Evolutionary conservation across 805 yeast species (phyloP).

Genomic region (Cyberlindnera galapagoensis): DNA sequence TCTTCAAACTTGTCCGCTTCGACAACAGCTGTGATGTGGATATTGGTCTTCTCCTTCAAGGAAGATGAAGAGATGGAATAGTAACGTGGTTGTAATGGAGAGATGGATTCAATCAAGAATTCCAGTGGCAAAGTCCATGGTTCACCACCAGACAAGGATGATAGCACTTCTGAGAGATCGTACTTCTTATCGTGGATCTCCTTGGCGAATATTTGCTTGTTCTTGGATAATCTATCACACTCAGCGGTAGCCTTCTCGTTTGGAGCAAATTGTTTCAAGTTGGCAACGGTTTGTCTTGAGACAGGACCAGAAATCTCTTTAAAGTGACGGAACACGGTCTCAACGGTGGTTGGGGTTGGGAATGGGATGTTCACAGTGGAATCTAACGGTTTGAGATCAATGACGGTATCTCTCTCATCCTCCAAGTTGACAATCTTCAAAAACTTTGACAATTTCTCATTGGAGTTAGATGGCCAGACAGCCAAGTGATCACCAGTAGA

Average conservation of each 20-base stretch:
- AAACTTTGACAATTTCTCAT: conserved; percentile 66
- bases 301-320: conserved; percentile 90
- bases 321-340: conserved; percentile 76
- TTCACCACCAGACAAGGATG: conserved; percentile 50
- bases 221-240: conserved; percentile 45
- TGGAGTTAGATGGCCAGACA: conserved; percentile 86
- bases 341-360: conserved; percentile 84
- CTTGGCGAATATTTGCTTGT: conserved; percentile 61
- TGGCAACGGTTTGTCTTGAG: conserved; percentile 76
- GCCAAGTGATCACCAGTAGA: conserved; percentile 96
- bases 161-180: conserved; percentile 73
- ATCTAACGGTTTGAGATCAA: conserved; percentile 65
- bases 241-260: conserved; percentile 40
- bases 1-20: conserved; percentile 38
- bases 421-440: conserved; percentile 55
- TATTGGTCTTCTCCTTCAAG: conserved; percentile 60
- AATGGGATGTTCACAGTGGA: conserved; percentile 56
- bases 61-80: conserved; percentile 94
- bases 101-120: conserved; percentile 73
- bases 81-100: conserved; percentile 87
- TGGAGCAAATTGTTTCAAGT: conserved; percentile 81
- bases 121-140: conserved; percentile 87
- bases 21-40: conserved; percentile 89
- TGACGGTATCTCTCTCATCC: conserved; percentile 45
- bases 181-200: conserved; percentile 54